A percentile compares a stretch with the other conserved stretches of the same genome.
Evolutionary conservation across 2,329 filamentous ascomycete species (phyloP).

Genomic region (Cytospora chrysosperma): DNA sequence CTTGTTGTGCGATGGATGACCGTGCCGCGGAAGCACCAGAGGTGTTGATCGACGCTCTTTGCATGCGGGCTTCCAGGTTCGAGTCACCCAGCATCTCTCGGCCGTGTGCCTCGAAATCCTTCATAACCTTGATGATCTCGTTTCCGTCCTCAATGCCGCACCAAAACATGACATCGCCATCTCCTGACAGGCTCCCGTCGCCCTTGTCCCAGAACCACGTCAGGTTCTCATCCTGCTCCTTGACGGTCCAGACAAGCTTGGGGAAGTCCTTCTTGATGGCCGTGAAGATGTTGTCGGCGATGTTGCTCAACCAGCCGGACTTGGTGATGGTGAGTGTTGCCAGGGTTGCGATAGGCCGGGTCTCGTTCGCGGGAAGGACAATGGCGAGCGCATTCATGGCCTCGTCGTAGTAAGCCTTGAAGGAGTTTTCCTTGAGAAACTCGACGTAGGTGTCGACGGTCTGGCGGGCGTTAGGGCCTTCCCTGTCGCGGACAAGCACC

Average conservation of each 20-base stretch:
- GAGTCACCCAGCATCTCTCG: slow-evolving; percentile 85
- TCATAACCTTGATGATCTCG: slow-evolving; percentile 79
- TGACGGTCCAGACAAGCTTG: slow-evolving; percentile 93
- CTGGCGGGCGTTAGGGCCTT: slow-evolving; percentile 76
- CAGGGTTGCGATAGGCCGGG: slow-evolving; percentile 72
- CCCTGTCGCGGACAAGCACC: slow-evolving; percentile 76
- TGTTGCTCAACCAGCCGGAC: slow-evolving; percentile 89
- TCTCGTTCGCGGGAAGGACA: slow-evolving; percentile 70
- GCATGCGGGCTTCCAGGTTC: slow-evolving; percentile 83
- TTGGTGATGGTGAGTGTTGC: slow-evolving; percentile 93
- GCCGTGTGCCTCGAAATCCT: slow-evolving; percentile 80
- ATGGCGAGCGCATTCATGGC: slow-evolving; percentile 90
- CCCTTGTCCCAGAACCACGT: slow-evolving; percentile 99
- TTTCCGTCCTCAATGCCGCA: slow-evolving; percentile 82
- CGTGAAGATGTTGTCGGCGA: slow-evolving; percentile 92
- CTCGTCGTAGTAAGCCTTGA: slow-evolving; percentile 94
- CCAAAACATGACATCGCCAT: slow-evolving; percentile 93
- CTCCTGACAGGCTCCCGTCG: slow-evolving; percentile 82
- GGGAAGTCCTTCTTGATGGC: slow-evolving; percentile 92
- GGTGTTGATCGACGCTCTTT: slow-evolving; percentile 66
- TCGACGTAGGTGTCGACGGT: slow-evolving; percentile 87
- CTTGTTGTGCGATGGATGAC: slow-evolving; percentile 49
- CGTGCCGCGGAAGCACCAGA: slow-evolving; percentile 32
- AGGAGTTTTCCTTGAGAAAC: slow-evolving; percentile 71
- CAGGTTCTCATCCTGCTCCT: slow-evolving; percentile 91